phyloP scores from a whole-genome alignment of 2,329 filamentous ascomycete genomes.

The Paraphaeosphaeria minitans region DNA sequence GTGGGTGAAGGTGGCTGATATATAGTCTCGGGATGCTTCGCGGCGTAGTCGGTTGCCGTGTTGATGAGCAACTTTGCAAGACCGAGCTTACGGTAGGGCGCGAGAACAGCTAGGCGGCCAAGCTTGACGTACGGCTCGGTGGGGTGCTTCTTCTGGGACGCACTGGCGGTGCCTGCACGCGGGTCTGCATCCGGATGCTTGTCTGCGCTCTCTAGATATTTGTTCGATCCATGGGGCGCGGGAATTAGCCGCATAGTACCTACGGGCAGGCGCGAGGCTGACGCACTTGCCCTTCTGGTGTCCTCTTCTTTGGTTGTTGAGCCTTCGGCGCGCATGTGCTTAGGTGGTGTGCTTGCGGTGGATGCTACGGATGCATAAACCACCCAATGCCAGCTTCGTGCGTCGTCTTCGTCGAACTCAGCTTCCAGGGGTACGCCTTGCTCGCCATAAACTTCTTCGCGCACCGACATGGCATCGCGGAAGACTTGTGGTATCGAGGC shows the following conservation, averaged over 20 bases:
- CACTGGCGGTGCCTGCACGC: conserved; percentile 22
- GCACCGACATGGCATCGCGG: conserved; percentile 62
- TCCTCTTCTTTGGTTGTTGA: conserved; percentile 48
- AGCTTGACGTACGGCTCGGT: conserved; percentile 81
- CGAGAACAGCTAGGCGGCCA: conserved; percentile 74
- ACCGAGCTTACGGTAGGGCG: conserved; percentile 67
- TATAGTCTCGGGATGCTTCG: conserved; percentile 59
- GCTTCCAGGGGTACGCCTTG: conserved; percentile 64
- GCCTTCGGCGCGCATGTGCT: conserved; percentile 48
- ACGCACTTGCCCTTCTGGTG: conserved; percentile 20
- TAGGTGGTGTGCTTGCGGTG: conserved; percentile 38
- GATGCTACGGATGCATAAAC: conserved; percentile 71
- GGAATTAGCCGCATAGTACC: conserved; percentile 82
- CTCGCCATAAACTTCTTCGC: conserved; percentile 63
- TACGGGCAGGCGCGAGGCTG: conserved; percentile 61
- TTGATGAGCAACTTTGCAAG: conserved; percentile 71
- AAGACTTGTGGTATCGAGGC: conserved; percentile 51
- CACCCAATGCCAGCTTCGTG: conserved; percentile 83
- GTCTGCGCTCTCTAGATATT: conserved; percentile 39
- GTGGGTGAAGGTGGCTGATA: conserved; percentile 47
- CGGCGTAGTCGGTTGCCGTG: conserved; percentile 70
- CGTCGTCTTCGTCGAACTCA: conserved; percentile 83
- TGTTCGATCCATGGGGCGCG: conserved; percentile 75
- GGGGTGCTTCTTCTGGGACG: conserved; percentile 58
- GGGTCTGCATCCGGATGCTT: conserved; percentile 40